These are phyloP conservation scores for Saposhnikovia divaricata DNA, from an alignment of 129 eudicot species.

Conservation along the genomic window DNA sequence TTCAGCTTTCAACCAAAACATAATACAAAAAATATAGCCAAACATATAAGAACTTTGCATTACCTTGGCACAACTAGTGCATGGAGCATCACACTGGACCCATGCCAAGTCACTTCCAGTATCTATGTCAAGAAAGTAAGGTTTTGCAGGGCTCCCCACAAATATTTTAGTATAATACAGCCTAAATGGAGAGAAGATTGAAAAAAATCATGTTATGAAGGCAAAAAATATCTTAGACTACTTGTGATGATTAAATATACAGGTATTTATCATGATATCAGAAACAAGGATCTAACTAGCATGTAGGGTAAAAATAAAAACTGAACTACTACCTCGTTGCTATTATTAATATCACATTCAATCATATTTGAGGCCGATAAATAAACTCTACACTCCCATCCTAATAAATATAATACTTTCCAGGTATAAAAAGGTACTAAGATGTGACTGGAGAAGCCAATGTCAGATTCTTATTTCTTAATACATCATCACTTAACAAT, in stretches of 20 bases:
- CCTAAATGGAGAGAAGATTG: conserved; percentile 24
- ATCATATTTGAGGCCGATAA: background rate
- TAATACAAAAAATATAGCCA: background rate
- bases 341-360: background rate
- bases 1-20: background rate
- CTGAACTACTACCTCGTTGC: background rate
- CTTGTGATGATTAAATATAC: background rate
- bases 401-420: conserved; percentile 35
- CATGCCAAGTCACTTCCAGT: conserved; percentile 87
- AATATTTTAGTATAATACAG: conserved; percentile 50
- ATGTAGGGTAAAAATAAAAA: background rate
- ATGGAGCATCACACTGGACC: conserved; percentile 93
- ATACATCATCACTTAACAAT: conserved; percentile 28
- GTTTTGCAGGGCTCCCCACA: conserved; percentile 76
- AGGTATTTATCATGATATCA: background rate
- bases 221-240: background rate
- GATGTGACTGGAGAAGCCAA: conserved; percentile 16
- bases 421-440: conserved; percentile 31
- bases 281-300: background rate
- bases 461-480: conserved; percentile 16
- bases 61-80: conserved; percentile 80
- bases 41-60: background rate
- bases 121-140: conserved; percentile 73
- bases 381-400: conserved; percentile 35
- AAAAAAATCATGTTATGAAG: background rate